phyloP scores from a whole-genome alignment of 1,284 basidiomycete genomes.

The Ustilago crameri region DNA sequence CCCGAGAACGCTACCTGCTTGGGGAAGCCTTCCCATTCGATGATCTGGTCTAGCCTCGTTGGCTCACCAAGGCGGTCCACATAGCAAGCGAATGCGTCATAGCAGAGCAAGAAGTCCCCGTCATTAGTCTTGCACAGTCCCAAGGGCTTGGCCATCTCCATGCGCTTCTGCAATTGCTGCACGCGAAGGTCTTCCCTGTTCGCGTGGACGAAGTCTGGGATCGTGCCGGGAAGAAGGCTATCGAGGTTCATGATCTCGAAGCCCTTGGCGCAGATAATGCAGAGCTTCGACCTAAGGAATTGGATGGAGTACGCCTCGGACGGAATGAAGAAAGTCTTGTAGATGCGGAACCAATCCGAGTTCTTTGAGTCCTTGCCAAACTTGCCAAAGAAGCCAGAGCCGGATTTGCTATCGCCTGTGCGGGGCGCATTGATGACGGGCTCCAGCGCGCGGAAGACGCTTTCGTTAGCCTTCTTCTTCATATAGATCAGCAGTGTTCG shows the following conservation, averaged over 20 bases:
- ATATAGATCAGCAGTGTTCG: slow-evolving; percentile 92
- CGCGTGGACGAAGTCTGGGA: slow-evolving; percentile 74
- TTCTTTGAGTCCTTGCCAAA: slow-evolving; percentile 80
- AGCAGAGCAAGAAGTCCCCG: slow-evolving; percentile 91
- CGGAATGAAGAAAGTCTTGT: slow-evolving; percentile 91
- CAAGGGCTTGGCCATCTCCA: slow-evolving; percentile 81
- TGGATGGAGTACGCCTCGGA: slow-evolving; percentile 88
- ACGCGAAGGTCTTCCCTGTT: slow-evolving; percentile 77
- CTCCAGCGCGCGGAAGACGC: slow-evolving; percentile 91
- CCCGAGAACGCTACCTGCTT: slow-evolving; percentile 80
- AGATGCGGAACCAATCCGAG: slow-evolving; percentile 90
- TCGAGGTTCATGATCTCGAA: slow-evolving; percentile 90
- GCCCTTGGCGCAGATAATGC: slow-evolving; percentile 89
- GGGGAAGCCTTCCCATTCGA: slow-evolving; percentile 91
- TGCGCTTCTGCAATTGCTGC: slow-evolving; percentile 80
- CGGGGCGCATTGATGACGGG: slow-evolving; percentile 83
- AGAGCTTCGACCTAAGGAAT: slow-evolving; percentile 89
- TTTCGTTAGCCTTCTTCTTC: slow-evolving; percentile 90
- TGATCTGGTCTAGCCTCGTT: slow-evolving; percentile 75
- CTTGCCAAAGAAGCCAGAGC: slow-evolving; percentile 75
- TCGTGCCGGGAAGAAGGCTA: slow-evolving; percentile 83
- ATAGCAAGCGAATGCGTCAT: slow-evolving; percentile 89
- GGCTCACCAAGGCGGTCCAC: slow-evolving; percentile 59
- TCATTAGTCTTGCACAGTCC: slow-evolving; percentile 85
- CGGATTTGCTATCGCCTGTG: slow-evolving; percentile 76